These are phyloP conservation scores for Beauveria australis DNA, from an alignment of 2,329 filamentous ascomycete genomes.

Conservation along the genomic window DNA sequence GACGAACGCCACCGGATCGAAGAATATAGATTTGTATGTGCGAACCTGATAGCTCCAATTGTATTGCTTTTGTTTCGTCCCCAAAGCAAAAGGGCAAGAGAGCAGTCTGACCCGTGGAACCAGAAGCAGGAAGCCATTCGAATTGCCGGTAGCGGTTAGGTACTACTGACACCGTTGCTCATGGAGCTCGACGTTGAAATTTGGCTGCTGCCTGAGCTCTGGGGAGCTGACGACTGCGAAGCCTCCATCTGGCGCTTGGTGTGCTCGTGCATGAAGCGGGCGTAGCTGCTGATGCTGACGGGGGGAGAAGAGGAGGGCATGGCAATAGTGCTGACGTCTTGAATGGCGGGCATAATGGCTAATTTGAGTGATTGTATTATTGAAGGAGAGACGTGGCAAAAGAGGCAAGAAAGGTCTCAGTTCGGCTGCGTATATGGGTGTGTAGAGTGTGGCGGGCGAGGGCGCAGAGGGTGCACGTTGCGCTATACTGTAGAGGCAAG, in stretches of 20 bases:
- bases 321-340: constrained; percentile 26
- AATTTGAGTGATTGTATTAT: background rate
- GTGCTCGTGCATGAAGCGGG: constrained; percentile 55
- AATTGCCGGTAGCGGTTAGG: background rate
- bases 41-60: background rate
- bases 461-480: too few species aligned
- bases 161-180: constrained; percentile 22
- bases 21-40: background rate
- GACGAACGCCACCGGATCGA: background rate
- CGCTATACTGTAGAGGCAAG: too few species aligned
- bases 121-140: too few species aligned
- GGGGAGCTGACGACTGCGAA: constrained; percentile 25
- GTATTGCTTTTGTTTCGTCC: background rate
- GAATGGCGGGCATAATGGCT: constrained; percentile 29
- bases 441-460: too few species aligned
- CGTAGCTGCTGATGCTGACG: constrained; percentile 46
- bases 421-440: background rate
- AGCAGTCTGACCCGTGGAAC: too few species aligned
- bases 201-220: constrained; percentile 15
- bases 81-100: too few species aligned
- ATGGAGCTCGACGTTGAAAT: constrained; percentile 14
- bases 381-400: too few species aligned
- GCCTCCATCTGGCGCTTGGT: constrained; percentile 59
- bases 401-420: background rate
- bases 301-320: constrained; percentile 31